Conservation (phyloP, 2,329 filamentous ascomycete genomes). For the Colletotrichum lini region DNA sequence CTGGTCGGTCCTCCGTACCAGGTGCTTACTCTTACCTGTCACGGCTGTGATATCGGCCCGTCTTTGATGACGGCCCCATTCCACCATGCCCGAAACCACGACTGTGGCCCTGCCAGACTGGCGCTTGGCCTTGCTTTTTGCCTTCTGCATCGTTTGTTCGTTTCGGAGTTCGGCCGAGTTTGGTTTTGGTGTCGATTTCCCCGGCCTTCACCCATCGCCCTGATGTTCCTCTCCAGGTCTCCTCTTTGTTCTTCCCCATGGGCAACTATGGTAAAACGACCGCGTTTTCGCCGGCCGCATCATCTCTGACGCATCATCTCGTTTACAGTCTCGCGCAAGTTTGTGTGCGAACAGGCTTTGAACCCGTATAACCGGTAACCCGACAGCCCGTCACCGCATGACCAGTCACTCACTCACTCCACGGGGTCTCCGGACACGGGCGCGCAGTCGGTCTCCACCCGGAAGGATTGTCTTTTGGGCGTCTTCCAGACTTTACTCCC, state of each 20-base stretch:
- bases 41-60: slow-evolving; percentile 40
- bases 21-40: slow-evolving; percentile 40
- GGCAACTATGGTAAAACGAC: slow-evolving; percentile 29
- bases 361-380: slow-evolving; percentile 9
- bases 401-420: slow-evolving; percentile 31
- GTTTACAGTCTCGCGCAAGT: slow-evolving; percentile 11
- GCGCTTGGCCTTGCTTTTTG: slow-evolving; percentile 17
- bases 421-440: slow-evolving; percentile 30
- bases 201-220: slow-evolving; percentile 9
- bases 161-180: slow-evolving; percentile 38
- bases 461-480: slow-evolving; percentile 16
- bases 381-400: slow-evolving; percentile 6
- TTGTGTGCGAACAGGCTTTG: slow-evolving; percentile 9
- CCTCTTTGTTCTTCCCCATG: slow-evolving; percentile 42
- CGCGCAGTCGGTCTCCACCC: slow-evolving; percentile 26
- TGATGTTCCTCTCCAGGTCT: slow-evolving; percentile 7
- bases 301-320: slow-evolving; percentile 16
- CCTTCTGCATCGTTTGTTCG: slow-evolving; percentile 17
- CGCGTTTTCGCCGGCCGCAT: slow-evolving; percentile 38
- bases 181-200: slow-evolving; percentile 29
- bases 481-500: slow-evolving; percentile 20
- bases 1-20: slow-evolving; percentile 30
- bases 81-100: slow-evolving; percentile 27
- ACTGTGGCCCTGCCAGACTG: slow-evolving; percentile 14
- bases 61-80: slow-evolving; percentile 42